Evolutionary conservation across 768 basidiomycete genomes (phyloP), one percentile per base, ranked within the genome.

Genomic region (Calocera viscosa): DNA sequence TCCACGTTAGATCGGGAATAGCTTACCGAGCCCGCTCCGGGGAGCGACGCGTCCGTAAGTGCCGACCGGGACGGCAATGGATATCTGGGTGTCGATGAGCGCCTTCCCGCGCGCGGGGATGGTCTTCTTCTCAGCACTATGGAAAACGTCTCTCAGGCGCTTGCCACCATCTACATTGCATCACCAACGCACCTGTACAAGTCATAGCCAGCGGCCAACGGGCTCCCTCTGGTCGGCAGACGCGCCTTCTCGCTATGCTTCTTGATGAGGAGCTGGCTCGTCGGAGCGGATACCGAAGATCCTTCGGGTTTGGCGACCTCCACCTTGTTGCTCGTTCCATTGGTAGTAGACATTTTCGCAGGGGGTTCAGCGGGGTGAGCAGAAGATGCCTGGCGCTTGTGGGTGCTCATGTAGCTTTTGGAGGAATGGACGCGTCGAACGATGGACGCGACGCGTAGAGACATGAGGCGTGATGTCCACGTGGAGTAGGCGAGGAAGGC

Each of bases 11-110:
- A 38, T 17, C 1, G 16, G 32, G 32, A 65, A 41, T 43, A 5
- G 76, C 88, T 65, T 68, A 96, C 95, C 95, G 30, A 98, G 86
- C 22, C 96, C 96, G 75, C 89, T 92, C 26, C 95, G 85, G 22
- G 96, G 96, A 1, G 96, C 96, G 67, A 99, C 88, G 65, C 96
- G 91, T 69, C 95, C 96, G 74, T 99, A 98, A 2, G 93, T 94
- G 1, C 94, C 96, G 47, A 80, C 78, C 0, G 96, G 96, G 1
- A 99, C 91, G 24, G 94, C 94, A 68, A 99, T 87, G 28, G 93
- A 94, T 65, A 98, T 80, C 70, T 94, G 91, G 17, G 92, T 93
- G 74, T 94, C 88, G 40, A 99, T 77, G 39, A 98, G 79, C 2
- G 93, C 95, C 76, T 95, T 96, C 65, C 94, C 95, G 65, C 81